Conservation (phyloP, 257 asterid genomes). For the Lycium ferocissimum region DNA sequence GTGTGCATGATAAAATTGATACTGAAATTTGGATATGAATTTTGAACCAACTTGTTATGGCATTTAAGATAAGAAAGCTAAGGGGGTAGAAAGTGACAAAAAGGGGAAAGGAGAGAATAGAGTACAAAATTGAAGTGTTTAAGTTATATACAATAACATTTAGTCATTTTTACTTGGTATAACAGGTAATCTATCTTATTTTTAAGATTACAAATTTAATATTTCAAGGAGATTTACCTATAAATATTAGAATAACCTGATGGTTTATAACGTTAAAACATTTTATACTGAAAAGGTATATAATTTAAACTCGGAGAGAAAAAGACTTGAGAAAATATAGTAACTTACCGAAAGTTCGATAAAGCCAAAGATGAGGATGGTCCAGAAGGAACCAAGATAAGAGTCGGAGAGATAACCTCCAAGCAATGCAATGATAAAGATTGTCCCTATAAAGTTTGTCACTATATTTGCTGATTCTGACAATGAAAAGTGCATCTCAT, state of each 20-base stretch:
- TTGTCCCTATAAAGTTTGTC: conserved; percentile 86
- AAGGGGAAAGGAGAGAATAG: not conserved
- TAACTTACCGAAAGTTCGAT: conserved; percentile 79
- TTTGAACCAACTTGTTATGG: not conserved
- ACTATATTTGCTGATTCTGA: conserved; percentile 83
- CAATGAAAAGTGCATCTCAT: conserved; percentile 93
- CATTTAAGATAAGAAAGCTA: not conserved
- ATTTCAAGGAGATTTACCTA: too few species aligned
- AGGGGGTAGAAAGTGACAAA: not conserved
- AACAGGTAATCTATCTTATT: too few species aligned
- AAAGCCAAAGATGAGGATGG: conserved; percentile 83
- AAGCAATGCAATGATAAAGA: conserved; percentile 76
- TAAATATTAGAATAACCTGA: too few species aligned
- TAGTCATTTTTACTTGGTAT: too few species aligned
- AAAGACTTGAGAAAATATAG: not conserved
- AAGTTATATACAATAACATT: not conserved
- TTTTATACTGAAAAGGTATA: too few species aligned
- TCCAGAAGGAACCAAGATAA: conserved; percentile 93
- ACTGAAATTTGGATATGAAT: not conserved
- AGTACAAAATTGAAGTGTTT: not conserved
- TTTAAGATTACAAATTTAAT: too few species aligned
- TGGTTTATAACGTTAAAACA: too few species aligned
- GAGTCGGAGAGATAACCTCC: conserved; percentile 97
- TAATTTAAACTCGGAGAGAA: not conserved
- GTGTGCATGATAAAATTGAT: not conserved